Base-by-base conservation (phyloP, 345 rosid species). In the Eutrema yunnanense region DNA sequence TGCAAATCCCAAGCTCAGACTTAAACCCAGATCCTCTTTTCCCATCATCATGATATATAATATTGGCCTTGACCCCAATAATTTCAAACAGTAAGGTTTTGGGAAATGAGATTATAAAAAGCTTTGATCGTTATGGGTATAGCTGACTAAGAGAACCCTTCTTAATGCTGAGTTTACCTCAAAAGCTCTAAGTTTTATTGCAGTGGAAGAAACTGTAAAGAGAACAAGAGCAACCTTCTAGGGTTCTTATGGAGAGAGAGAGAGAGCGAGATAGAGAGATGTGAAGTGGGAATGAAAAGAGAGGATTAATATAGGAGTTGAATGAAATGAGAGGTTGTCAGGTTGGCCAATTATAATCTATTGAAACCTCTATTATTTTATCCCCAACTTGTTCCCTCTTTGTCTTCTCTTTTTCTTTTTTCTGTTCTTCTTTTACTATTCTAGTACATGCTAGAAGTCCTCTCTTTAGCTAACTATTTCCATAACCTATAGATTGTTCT, bases 21-120 rank as follows among this genome's bases (percentile, higher is more conserved):
- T 85, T 81, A 92, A 82, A 49, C 98, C 94, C 56, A 95, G 75
- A 83, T 88, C 99, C 16, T 88, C 94, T 71, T 86, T 85, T 62
- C 78, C 91, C 74, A 75, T 81, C 90, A 82, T 81, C 85, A 80
- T 83, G 33, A 50, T 65, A 29, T 9, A 59, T 80, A 40, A 34
- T 48, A 11, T 27, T 26, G 19, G 41, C 29, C n/a, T 8, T 43
- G 36, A 12, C 22, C 12, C 8, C 44, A 36, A 19, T 5, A 44
- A 26, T 10, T 11, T 22, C 47, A n/a, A 44, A 32, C 26, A n/a
- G 9, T 9, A 9, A 16, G 10, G 46, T 34, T 62, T 50, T 62
- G 8, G 9, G 64, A 34, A 13, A 64, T 64, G 71, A 56, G 54
- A 34, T 34, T 32, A 61, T 30, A 16, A 50, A 43, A 52, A 26